A percentile compares a stretch with the other conserved stretches of the same genome.
Evolutionary conservation across 371 early-diverging fungal genomes (phyloP).

Genomic region (Rhizopus sp.): DNA sequence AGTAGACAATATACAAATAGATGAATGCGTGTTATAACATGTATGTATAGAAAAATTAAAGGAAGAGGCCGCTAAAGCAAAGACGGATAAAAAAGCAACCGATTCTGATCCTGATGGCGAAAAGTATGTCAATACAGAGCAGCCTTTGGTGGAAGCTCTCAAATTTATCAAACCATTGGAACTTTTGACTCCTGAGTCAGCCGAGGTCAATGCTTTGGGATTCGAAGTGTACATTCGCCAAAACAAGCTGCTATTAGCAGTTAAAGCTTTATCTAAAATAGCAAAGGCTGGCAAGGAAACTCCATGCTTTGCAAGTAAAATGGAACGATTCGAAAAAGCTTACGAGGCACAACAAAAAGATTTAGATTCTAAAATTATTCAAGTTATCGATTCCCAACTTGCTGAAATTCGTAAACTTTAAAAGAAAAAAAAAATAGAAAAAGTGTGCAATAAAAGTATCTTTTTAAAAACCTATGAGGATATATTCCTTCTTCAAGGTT

Average conservation of each 20-base stretch:
- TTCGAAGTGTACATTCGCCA: constrained; percentile 81
- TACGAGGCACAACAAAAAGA: constrained; percentile 25
- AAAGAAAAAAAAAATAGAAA: no score
- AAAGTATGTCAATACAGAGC: constrained; percentile 59
- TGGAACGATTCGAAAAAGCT: constrained; percentile 57
- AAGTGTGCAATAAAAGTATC: no score
- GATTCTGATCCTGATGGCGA: constrained; percentile 75
- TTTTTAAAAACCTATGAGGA: no score
- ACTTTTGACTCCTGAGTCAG: constrained; percentile 51
- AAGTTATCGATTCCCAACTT: constrained; percentile 28
- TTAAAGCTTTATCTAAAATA: constrained; percentile 66
- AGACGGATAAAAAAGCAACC: constrained; percentile 49
- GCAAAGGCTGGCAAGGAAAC: constrained; percentile 53
- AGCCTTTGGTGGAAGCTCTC: constrained; percentile 75
- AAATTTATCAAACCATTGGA: constrained; percentile 76
- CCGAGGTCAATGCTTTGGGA: constrained; percentile 70
- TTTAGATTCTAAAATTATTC: constrained; percentile 26
- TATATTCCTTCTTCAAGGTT: no score
- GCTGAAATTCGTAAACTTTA: constrained; percentile 5
- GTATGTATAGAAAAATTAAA: constrained; percentile 18
- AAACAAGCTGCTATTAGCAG: constrained; percentile 75
- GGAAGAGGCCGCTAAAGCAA: constrained; percentile 46
- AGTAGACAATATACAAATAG: not conserved
- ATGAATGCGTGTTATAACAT: not conserved
- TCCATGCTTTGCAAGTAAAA: constrained; percentile 51